These are phyloP conservation scores for Kodamaea plutei DNA, from an alignment of 1,139 yeast species.

Conservation along the genomic window DNA sequence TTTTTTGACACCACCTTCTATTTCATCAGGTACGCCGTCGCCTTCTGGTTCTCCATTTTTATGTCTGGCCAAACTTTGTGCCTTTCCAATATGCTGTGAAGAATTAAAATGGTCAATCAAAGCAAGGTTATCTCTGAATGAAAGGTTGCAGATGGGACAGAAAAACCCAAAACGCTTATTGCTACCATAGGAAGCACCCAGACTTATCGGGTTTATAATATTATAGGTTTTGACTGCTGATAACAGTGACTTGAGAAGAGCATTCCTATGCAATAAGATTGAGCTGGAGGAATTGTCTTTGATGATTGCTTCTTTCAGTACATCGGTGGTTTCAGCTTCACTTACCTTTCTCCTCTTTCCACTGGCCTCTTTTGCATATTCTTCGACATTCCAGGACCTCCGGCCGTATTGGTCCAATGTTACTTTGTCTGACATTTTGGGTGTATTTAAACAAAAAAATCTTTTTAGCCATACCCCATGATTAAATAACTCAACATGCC, in stretches of 20 bases:
- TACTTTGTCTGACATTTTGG: conserved; percentile 10
- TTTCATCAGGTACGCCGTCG: too few relatives aligned
- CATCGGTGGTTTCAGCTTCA: conserved; percentile 1
- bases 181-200: too few relatives aligned
- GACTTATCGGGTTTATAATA: conserved; percentile 24
- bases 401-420: conserved; percentile 54
- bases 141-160: conserved; percentile 74
- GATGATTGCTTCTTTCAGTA: conserved; percentile 1
- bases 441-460: background rate
- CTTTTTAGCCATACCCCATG: background rate
- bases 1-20: conserved; percentile 32
- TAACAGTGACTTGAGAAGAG: conserved; percentile 29
- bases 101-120: conserved; percentile 82
- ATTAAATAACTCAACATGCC: background rate
- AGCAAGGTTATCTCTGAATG: conserved; percentile 77
- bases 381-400: conserved; percentile 66
- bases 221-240: conserved; percentile 34
- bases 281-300: conserved; percentile 22
- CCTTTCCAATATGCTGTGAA: conserved; percentile 48
- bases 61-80: conserved; percentile 11
- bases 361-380: conserved; percentile 49
- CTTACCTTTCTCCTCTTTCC: conserved; percentile 16
- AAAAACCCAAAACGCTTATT: conserved; percentile 75
- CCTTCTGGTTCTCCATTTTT: conserved; percentile 29
- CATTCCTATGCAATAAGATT: conserved; percentile 29